Base-by-base conservation (phyloP, 164 flowering plant species). In the Sedum album region DNA sequence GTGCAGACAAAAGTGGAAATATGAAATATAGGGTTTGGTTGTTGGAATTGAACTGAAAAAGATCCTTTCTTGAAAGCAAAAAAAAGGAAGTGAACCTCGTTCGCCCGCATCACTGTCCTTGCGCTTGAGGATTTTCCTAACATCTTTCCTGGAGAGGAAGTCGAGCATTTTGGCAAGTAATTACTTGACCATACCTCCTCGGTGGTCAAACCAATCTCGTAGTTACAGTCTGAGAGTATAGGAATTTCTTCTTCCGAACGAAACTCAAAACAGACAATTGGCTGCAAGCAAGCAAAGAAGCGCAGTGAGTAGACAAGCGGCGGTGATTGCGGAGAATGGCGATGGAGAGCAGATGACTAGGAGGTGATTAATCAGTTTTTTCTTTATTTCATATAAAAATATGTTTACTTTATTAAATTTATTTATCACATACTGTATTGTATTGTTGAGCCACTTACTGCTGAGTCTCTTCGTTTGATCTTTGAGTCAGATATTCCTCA, bases 101-200 rank as follows among this genome's bases (percentile, higher is more conserved):
- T 93, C 90, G 13, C 93, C 96, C 14, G 91, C 95, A 79, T 93
- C 96, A 71, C 95, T 90, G 69, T 88, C 98, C 69, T 93, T 93
- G 61, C 98, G 91, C 84, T 93, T 90, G 65, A 93, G 89, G 51
- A 90, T 72, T 80, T 85, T 93, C 75, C 86, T 80, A 31, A 86
- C 90, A 79, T 88, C 88, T 77, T 86, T 89, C 55, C 80, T 78
- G 1, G 79, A 36, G 18, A 84, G 71, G 72, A 84, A 88, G 73
- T 77, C 80, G 1, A 85, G 71, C 85, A 90, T 84, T 31, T 79
- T 80, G 35, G 62, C 7, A 14, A 55, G 10, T 5, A 57, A 28
- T 57, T 57, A 57, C 33, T 57, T 26, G 62, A 57, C 62, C 62
- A 57, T 57, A 28, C 33, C 31, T 14, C 57, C 0, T 7, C 6